Conservation (phyloP, 768 basidiomycete genomes). For the Fibroporia radiculosa region DNA sequence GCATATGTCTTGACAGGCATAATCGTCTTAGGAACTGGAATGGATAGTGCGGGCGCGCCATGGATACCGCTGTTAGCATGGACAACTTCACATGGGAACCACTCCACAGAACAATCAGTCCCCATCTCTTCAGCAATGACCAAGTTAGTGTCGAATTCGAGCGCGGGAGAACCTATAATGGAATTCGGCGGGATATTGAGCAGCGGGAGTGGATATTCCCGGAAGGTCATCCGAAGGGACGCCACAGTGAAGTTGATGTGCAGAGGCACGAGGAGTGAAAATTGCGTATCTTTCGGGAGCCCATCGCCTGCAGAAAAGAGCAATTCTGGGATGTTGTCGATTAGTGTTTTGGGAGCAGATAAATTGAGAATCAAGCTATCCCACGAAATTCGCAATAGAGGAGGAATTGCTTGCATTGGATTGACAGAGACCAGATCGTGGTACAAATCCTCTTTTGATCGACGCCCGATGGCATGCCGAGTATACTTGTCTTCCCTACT, state of each 20-base stretch:
- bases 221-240: conserved; percentile 53
- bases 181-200: conserved; percentile 56
- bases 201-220: conserved; percentile 87
- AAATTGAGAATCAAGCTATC: conserved; percentile 51
- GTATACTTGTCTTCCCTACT: conserved; percentile 10
- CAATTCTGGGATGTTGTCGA: conserved; percentile 44
- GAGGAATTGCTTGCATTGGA: conserved; percentile 35
- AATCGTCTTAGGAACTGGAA: conserved; percentile 80
- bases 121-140: conserved; percentile 88
- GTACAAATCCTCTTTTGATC: conserved; percentile 12
- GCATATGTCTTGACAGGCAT: conserved; percentile 96
- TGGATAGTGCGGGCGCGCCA: conserved; percentile 43
- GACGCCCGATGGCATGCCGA: conserved; percentile 2
- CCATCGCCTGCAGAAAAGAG: conserved; percentile 59
- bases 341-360: conserved; percentile 54
- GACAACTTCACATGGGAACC: conserved; percentile 62
- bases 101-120: conserved; percentile 54
- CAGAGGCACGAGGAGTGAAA: conserved; percentile 76
- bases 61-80: conserved; percentile 44
- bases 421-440: conserved; percentile 37
- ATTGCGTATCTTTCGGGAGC: conserved; percentile 61
- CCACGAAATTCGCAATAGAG: conserved; percentile 63
- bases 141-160: conserved; percentile 67
- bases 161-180: conserved; percentile 33
- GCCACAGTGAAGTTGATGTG: conserved; percentile 64